Conservation (phyloP, 768 basidiomycete species). For the Boletus tomentosulus region DNA sequence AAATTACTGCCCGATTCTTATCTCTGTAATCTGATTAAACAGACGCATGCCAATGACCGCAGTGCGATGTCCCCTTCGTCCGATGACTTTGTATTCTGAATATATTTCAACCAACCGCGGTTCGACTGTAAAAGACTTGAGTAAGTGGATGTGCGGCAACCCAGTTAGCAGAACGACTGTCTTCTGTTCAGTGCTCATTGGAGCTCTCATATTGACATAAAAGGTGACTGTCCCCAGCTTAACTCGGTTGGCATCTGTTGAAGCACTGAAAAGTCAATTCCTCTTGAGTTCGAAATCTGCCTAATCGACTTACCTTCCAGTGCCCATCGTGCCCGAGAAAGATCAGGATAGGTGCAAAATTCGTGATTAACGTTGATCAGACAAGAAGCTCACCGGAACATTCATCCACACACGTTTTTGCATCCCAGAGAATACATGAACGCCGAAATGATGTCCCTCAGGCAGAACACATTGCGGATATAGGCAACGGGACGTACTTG, state of each 20-base stretch:
- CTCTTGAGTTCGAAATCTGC: not conserved
- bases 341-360: not conserved
- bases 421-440: not conserved
- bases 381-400: not conserved
- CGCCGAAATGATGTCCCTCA: not conserved
- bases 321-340: not conserved
- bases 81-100: no score
- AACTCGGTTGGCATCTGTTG: no score
- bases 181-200: no score
- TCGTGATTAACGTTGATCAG: not conserved
- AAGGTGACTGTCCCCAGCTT: no score
- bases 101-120: no score
- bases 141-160: no score
- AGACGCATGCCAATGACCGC: not conserved
- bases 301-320: not conserved
- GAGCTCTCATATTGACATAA: no score
- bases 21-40: not conserved
- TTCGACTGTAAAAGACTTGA: no score
- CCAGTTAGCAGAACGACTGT: no score
- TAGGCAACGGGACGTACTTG: not conserved
- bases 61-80: no score
- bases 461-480: not conserved
- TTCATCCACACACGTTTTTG: not conserved
- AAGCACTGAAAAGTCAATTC: no score
- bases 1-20: not conserved